Evolutionary conservation across 305 asterid species (phyloP).

Genomic region (Solanum hybrid): DNA sequence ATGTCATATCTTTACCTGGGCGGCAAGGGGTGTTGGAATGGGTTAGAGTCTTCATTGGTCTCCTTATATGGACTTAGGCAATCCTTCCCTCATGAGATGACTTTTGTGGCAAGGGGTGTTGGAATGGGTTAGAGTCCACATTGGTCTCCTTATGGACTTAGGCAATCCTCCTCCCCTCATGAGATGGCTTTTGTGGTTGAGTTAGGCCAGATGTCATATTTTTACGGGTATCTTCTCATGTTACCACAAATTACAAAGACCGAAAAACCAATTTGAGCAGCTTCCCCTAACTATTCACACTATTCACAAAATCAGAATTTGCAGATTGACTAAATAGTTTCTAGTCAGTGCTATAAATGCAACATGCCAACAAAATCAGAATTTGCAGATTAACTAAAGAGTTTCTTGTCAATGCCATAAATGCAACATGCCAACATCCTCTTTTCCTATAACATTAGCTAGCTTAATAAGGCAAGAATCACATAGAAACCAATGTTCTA

Average conservation of each 20-base stretch:
- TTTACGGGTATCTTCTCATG: not conserved
- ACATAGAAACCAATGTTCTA: not conserved
- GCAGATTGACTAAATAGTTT: not conserved
- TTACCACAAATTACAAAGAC: not conserved
- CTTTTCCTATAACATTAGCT: not conserved
- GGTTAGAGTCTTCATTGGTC: not conserved
- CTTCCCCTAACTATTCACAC: not conserved
- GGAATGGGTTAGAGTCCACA: not conserved
- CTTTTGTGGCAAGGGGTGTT: not conserved
- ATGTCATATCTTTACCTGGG: not conserved
- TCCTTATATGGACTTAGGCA: not conserved
- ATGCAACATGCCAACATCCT: not conserved
- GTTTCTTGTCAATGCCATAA: not conserved
- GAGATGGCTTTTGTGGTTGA: not conserved
- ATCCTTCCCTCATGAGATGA: not conserved
- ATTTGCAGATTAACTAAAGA: not conserved
- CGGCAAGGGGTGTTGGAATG: not conserved
- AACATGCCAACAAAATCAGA: not conserved
- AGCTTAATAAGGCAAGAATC: not conserved
- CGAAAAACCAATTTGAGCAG: not conserved
- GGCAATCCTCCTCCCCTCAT: not conserved
- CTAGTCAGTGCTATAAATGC: not conserved
- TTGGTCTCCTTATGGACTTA: not conserved
- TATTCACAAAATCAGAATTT: not conserved
- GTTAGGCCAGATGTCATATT: not conserved